A percentile compares a stretch with the other conserved stretches of the same genome.
Conservation (phyloP, 805 yeast genomes). For the Teunomyces lycoperdinae region DNA sequence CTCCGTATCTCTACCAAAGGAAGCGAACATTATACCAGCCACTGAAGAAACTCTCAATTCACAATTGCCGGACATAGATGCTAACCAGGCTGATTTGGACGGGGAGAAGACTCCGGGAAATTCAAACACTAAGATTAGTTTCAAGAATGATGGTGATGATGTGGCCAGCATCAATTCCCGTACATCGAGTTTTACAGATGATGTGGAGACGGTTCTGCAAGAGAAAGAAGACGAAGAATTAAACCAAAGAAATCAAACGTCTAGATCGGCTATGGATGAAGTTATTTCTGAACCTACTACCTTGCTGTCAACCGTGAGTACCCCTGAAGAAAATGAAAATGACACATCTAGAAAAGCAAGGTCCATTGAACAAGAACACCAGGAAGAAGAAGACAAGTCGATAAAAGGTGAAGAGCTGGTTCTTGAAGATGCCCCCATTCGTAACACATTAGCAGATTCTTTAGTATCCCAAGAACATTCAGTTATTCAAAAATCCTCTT, state of each 20-base stretch:
- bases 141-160: slow-evolving; percentile 25
- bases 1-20: background rate
- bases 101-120: slow-evolving; percentile 35
- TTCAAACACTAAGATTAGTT: slow-evolving; percentile 24
- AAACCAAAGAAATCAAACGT: background rate
- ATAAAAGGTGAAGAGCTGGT: no score
- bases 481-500: no score
- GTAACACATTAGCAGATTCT: no score
- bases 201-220: slow-evolving; percentile 27
- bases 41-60: background rate
- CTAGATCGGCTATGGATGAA: background rate
- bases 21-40: background rate
- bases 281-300: background rate
- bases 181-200: slow-evolving; percentile 28
- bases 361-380: no score
- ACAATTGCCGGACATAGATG: background rate
- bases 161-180: slow-evolving; percentile 12
- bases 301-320: no score
- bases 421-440: no score
- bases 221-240: slow-evolving; percentile 18
- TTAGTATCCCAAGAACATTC: no score
- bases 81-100: slow-evolving; percentile 10
- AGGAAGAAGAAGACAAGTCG: no score
- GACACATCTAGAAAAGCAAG: no score
- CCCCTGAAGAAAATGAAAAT: background rate